Evolutionary conservation across 352 stramenopile genomes (phyloP).

Genomic region (Pythium graminicola): DNA sequence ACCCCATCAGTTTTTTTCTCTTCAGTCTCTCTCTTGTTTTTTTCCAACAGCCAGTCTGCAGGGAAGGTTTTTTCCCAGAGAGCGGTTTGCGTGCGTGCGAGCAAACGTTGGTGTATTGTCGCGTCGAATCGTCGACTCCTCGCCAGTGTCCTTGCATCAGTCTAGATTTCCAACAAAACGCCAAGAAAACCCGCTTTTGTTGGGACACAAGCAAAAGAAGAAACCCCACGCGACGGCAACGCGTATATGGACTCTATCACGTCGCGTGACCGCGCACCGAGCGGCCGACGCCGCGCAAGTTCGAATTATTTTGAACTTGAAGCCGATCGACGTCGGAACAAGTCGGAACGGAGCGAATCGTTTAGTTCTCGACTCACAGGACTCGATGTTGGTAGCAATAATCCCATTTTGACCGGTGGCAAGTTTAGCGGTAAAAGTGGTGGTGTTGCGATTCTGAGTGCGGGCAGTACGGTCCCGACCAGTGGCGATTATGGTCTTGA

Average conservation of each 20-base stretch:
- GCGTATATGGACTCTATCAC: neutral
- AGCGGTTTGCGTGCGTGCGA: constrained; percentile 14
- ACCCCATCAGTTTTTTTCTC: constrained; percentile 9
- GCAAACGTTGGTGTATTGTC: neutral
- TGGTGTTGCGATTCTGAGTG: constrained; percentile 12
- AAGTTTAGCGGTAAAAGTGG: constrained; percentile 14
- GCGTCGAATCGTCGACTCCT: constrained; percentile 1
- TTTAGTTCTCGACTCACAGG: constrained; percentile 49
- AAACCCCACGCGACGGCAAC: too few species aligned
- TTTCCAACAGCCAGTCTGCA: neutral
- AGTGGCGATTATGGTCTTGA: constrained; percentile 19
- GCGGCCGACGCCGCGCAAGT: constrained; percentile 47
- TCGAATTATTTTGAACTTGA: constrained; percentile 84
- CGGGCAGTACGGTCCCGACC: neutral
- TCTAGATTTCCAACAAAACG: neutral
- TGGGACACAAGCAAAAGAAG: neutral
- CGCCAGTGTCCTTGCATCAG: neutral
- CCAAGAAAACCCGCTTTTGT: neutral
- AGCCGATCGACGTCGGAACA: constrained; percentile 62
- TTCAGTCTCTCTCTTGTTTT: constrained; percentile 8
- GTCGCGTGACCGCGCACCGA: constrained; percentile 6
- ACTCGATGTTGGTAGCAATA: constrained; percentile 42
- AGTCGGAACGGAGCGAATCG: constrained; percentile 57
- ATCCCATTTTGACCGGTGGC: constrained; percentile 15
- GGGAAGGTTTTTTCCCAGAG: constrained; percentile 9